Percentiles rank a stretch among this genome's conserved stretches.
Conservation (phyloP, 208 protist genomes). For the Endotrypanum monterogeii region DNA sequence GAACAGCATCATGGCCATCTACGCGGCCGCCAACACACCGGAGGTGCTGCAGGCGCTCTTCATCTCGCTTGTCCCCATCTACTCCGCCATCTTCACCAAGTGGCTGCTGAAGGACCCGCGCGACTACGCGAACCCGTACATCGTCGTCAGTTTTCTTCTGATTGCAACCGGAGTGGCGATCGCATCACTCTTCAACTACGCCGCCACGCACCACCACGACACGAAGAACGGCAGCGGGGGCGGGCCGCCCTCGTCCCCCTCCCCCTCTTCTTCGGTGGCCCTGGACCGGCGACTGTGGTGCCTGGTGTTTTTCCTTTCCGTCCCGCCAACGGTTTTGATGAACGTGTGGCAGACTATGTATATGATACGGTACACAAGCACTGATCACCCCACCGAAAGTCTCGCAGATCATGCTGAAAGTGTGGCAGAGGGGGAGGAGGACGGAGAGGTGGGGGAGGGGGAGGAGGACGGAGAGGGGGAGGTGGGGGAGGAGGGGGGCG, state of each 20-base stretch:
- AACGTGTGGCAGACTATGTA: conserved; percentile 79
- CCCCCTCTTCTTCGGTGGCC: neutral
- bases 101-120: conserved; percentile 49
- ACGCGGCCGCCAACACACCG: conserved; percentile 58
- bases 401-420: conserved; percentile 12
- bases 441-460: neutral
- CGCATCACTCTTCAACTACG: conserved; percentile 38
- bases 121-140: conserved; percentile 38
- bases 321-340: conserved; percentile 65
- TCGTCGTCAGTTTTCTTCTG: conserved; percentile 40
- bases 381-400: conserved; percentile 17
- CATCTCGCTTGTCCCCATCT: conserved; percentile 48
- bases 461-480: too few species aligned
- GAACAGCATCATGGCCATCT: conserved; percentile 58
- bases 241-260: too few species aligned
- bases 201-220: conserved; percentile 4
- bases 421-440: neutral
- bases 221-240: neutral
- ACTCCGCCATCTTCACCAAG: conserved; percentile 55
- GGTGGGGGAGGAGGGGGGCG: too few species aligned
- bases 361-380: conserved; percentile 69
- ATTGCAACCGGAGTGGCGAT: conserved; percentile 47
- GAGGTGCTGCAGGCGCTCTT: conserved; percentile 70
- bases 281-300: conserved; percentile 46
- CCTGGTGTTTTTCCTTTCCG: conserved; percentile 74